Evolutionary conservation across 176 grass and related monocot species (phyloP), one percentile per base, ranked within the genome.

Genomic region (Cocos nucifera): DNA sequence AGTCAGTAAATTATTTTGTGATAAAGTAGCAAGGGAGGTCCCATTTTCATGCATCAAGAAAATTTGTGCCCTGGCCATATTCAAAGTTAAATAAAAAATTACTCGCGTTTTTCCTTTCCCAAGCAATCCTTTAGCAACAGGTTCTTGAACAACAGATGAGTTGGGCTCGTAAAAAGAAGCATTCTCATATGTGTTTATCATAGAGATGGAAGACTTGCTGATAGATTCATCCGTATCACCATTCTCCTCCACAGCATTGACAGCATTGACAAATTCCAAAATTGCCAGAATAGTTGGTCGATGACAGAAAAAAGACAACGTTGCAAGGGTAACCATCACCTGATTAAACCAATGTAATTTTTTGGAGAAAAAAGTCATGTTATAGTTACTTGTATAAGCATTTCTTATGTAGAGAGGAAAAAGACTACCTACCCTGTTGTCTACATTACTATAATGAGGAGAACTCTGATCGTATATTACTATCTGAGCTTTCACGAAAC

Each of bases 401-500:
- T 16, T 56, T 35, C 15, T 22, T 17, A 12, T 54, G 10, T 4
- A 22, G 17, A 22, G 10, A 10, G 16, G 6, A 30, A 25, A 6
- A 30, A 3, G 0, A 18, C 27, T 75, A 78, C 74, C 82, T 81
- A 96, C 92, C 81, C 78, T 88, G 48, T 86, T 96, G 56, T 96
- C 92, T 69, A 96, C 74, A 64, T 80, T 85, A 53, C 82, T 90
- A 70, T 96, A 96, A 28, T 85, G 81, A 48, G 83, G 69, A 77
- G 92, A 90, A 61, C 80, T 80, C 75, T 80, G 80, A 74, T 96
- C 87, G 72, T 87, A 96, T 76, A 96, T 81, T 23, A 87, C 75
- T 32, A 96, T 79, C 75, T 96, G 92, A 59, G 86, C 86, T 84
- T 96, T 96, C 61, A 96, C 77, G 81, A 96, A 96, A 86, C 91